A percentile compares a stretch with the other conserved stretches of the same genome.
Conservation (phyloP, 805 yeast species). For the Maudiozyma turicensis region DNA sequence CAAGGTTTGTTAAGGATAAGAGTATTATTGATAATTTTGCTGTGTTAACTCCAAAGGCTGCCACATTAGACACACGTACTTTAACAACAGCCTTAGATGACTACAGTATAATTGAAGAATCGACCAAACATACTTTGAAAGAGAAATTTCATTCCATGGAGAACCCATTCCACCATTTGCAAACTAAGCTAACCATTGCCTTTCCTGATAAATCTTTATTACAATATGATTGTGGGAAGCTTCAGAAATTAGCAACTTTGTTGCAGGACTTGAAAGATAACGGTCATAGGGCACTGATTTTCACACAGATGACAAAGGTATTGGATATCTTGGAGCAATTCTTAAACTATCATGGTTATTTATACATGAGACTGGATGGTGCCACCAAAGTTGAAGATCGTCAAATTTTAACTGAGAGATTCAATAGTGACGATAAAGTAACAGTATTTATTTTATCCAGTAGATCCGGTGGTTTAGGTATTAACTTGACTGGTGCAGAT, state of each 20-base stretch:
- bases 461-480: constrained; percentile 97
- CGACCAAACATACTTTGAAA: constrained; percentile 19
- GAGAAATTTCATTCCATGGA: constrained; percentile 13
- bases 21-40: constrained; percentile 64
- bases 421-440: constrained; percentile 74
- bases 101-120: constrained; percentile 17
- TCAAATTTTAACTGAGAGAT: constrained; percentile 85
- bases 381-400: constrained; percentile 96
- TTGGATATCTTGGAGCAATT: constrained; percentile 89
- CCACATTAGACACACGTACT: constrained; percentile 60
- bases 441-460: constrained; percentile 90
- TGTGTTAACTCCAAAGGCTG: constrained; percentile 81
- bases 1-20: constrained; percentile 33
- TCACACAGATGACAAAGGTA: constrained; percentile 97
- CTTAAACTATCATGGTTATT: constrained; percentile 85
- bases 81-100: constrained; percentile 20
- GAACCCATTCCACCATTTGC: constrained; percentile 69
- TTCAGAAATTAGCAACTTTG: constrained; percentile 72
- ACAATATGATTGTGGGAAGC: constrained; percentile 94
- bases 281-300: constrained; percentile 91
- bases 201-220: constrained; percentile 90
- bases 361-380: constrained; percentile 93
- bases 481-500: constrained; percentile 95
- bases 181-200: constrained; percentile 80
- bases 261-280: constrained; percentile 68